Evolutionary conservation across 192 early-diverging fungal species (phyloP).

Genomic region (Thamnidium elegans): DNA sequence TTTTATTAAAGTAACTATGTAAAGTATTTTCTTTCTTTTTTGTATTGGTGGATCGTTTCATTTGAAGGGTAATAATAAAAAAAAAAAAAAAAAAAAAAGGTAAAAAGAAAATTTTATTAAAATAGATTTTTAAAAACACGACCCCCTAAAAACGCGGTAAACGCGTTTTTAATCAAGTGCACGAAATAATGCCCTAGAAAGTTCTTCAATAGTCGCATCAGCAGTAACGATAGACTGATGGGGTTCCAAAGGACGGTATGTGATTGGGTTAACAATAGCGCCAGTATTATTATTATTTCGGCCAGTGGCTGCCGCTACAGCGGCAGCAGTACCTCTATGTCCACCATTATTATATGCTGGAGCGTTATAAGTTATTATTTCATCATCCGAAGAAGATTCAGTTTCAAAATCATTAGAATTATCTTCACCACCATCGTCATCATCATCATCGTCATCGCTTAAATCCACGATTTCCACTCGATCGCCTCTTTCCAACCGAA

Average conservation of each 20-base stretch:
- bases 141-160: too few species aligned
- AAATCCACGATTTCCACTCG: background rate
- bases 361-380: background rate
- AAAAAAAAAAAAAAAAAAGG: slow-evolving; percentile 1
- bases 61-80: background rate
- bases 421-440: slow-evolving; percentile 2
- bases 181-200: background rate
- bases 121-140: background rate
- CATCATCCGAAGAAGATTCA: background rate
- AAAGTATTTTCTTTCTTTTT: too few species aligned
- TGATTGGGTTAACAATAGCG: background rate
- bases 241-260: background rate
- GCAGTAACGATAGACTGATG: background rate
- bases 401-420: background rate
- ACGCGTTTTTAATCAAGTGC: background rate
- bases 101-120: background rate
- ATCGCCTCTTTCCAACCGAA: background rate
- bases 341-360: background rate
- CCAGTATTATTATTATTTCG: background rate
- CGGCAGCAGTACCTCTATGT: background rate
- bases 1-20: too few species aligned
- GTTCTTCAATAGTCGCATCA: background rate
- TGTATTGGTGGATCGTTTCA: too few species aligned
- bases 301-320: background rate
- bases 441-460: slow-evolving; percentile 11